Base-by-base conservation (phyloP, 257 asterid species). In the Solanum clarkiae region DNA sequence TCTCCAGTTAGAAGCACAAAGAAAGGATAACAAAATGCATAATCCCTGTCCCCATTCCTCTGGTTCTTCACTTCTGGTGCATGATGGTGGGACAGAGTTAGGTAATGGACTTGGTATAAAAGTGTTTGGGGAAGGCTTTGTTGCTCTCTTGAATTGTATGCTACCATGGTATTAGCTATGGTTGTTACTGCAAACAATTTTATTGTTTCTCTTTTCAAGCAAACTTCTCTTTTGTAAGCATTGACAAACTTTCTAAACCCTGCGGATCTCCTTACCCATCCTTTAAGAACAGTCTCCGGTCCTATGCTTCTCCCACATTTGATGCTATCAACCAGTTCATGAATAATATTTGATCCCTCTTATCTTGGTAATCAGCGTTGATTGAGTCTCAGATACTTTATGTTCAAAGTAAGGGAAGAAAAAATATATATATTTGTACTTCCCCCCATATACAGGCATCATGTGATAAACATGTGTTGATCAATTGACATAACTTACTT, bases 401-500 rank as follows among this genome's bases (percentile, higher is more conserved):
- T 49, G 82, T 24, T 24, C 44, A 10, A 14, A 49, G 22, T 74
- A 13, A 47, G 81, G 42, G 60, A 74, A 47, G 22, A 75, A 13
- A 47, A 22, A 13, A 75, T 74, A 32, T 3, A 32, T 36, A 57
- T 49, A 40, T 45, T 26, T 79, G 56, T 84, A 44, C 44, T n/a
- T n/a, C 11, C 3, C 59, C 16, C 42, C 29, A 12, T 53, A 40
- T 75, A 29, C 17, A 66, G 66, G 79, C 54, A 88, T 87, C 79
- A 45, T 63, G 83, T 88, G 84, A 87, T 44, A 87, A 74, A 45
- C 81, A 56, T 82, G 18, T 75, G 83, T 60, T 86, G 87, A 88
- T 84, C 53, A 85, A 68, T 85, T 90, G 88, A 86, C 89, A 81
- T 82, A 82, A 86, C 80, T 87, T 63, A 88, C 86, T 90, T 91